Base-by-base conservation (phyloP, 2,329 filamentous ascomycete species). In the Fusarium sp. region DNA sequence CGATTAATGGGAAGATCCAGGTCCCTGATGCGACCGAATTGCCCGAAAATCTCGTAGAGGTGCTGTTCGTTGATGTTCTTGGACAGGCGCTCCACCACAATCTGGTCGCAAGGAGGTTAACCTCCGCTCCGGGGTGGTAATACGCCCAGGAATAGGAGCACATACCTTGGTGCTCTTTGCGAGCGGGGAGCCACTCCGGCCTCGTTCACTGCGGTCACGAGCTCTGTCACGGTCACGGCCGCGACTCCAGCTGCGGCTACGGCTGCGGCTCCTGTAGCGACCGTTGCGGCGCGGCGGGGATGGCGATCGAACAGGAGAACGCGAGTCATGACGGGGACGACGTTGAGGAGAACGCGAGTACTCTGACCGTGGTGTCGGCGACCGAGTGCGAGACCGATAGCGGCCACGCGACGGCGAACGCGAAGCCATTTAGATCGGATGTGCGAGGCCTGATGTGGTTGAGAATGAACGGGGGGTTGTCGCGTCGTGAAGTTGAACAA, bases 71-170 rank as follows among this genome's bases (percentile, higher is more conserved):
- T 97, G 77, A 99, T 93, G 79, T 98, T 98, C 83, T 97, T 98
- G 5, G 96, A 97, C 79, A 99, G 88, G 72, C 97, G 95, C 83
- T 99, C 97, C 56, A 99, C 93, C 20, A 99, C 95, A 81, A 99
- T 95, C 94, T 98, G 78, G 38, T 37, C 20, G 20, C 59, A 50
- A 43, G 11, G 17, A 65, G 20, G 69, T 77, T 62, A 78, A 61
- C 33, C 56, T 43, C 62, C 33, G 27, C 56, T 43, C 62, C 33
- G 27, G 25, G 35, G 43, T 33, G 7, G 20, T 32, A 52, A 14
- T 10, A 32, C 30, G 33, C 22, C 30, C 5, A 30, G 37, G 54
- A 17, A 27, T 35, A 62, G 15, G n/a, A 32, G 22, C 54, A 75
- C 81, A 63, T 72, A 87, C 89, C 85, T 90, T 90, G 62, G 89